phyloP scores from a whole-genome alignment of 2,329 filamentous ascomycete genomes.

The Xylariomycetidae sp. region DNA sequence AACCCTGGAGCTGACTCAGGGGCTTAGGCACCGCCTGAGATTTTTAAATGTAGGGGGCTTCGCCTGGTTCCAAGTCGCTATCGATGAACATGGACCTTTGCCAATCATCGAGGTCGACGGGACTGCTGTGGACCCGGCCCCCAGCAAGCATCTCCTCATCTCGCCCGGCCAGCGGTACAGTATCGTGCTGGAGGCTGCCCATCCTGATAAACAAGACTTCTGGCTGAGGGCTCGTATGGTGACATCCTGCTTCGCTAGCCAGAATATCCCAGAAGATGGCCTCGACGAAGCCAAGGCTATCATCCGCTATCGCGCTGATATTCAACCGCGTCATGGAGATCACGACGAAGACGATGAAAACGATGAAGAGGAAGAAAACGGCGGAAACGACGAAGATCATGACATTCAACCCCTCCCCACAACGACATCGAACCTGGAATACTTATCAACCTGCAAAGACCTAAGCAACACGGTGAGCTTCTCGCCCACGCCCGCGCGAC shows the following conservation, averaged over 20 bases:
- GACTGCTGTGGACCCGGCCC: conserved; percentile 56
- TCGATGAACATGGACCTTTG: conserved; percentile 56
- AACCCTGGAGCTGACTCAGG: conserved; percentile 42
- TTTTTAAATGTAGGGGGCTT: conserved; percentile 69
- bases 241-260: conserved; percentile 53
- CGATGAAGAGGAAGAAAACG: conserved; percentile 7
- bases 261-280: conserved; percentile 37
- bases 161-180: conserved; percentile 69
- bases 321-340: too few species aligned
- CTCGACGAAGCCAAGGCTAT: conserved; percentile 43
- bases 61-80: conserved; percentile 65
- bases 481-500: conserved; percentile 35
- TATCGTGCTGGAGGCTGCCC: conserved; percentile 58
- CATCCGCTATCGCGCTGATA: conserved; percentile 38
- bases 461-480: conserved; percentile 40
- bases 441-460: conserved; percentile 43
- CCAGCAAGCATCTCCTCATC: conserved; percentile 58
- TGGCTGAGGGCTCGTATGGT: conserved; percentile 63
- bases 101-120: conserved; percentile 67
- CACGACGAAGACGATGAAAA: conserved; percentile 9
- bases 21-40: conserved; percentile 59
- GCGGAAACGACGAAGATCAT: conserved; percentile 10
- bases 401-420: conserved; percentile 28
- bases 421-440: conserved; percentile 30
- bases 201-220: conserved; percentile 48